Evolutionary conservation across 2,329 filamentous ascomycete genomes (phyloP), one percentile per base, ranked within the genome.

Genomic region (Elsinoe arachidis): DNA sequence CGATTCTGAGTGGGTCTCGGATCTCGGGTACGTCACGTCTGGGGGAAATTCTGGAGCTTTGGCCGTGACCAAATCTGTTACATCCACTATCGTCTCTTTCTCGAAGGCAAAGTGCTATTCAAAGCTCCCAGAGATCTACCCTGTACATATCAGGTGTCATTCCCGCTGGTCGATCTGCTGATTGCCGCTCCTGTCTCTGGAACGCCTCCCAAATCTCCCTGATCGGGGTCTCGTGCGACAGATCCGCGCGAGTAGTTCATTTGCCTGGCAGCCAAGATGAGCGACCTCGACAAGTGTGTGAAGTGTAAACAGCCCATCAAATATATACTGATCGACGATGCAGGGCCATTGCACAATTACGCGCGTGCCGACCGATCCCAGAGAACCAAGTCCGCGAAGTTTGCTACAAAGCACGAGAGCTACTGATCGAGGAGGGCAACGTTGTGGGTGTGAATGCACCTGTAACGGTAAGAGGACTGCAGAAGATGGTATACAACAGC

Each of bases 391-490:
- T 99, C 61, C 87, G 92, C 69, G 92, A 99, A 75, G 81, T 99
- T 65, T 97, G 93, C 75, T 92, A 96, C 79, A 96, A 96, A 71
- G 93, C 93, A 55, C 84, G 93, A 62, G 93, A 99, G 76, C 81
- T 99, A 56, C 77, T 99, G 63, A 96, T 99, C 61, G 93, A 97
- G 73, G 93, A 99, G 76, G 92, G 90, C 63, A 97, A 99, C 70
- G 92, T 97, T 53, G 92, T 97, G 62, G 90, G 88, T 15, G 92
- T 99, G 61, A 87, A 92, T 69, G 92, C 92, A 61, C 92, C 92
- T 19, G 92, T 97, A 60, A 97, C 92, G 71, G 87, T 90, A 82
- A 57, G 80, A 33, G 52, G 10, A 34, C 14, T 53, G 11, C 33
- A 17, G 11, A 51, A n/a, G n/a, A 21, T 17, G 11, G 11, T 3